Evolutionary conservation across 2,329 filamentous ascomycete genomes (phyloP), one percentile per base, ranked within the genome.

Genomic region (Diaporthe ampelina): DNA sequence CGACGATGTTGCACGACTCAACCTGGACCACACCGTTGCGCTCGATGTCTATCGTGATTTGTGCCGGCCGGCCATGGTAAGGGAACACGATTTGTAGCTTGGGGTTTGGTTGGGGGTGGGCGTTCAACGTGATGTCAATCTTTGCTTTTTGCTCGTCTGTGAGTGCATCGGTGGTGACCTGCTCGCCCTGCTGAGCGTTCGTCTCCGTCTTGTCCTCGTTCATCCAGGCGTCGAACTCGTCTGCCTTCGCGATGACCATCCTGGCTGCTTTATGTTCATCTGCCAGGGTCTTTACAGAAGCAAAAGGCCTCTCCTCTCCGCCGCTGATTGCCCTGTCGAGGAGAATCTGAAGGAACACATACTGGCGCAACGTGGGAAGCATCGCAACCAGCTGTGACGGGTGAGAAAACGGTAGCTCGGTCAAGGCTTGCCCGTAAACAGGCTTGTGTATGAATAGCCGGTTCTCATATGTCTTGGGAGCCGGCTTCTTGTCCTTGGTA

Each of bases 331-430:
- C 91, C 67, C 89, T 90, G 72, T 88, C 84, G 4, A 96, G 86
- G 3, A 97, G 82, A 0, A 86, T 90, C 1, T 91, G 91, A 6
- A 94, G 85, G 77, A 93, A 91, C 0, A 93, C 92, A 79, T 94
- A 97, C 81, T 97, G 94, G 19, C 94, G 88, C 21, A 97, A 85
- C 5, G 88, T 86, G 0, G 94, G 94, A n/a, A 97, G 86, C 80
- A 95, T 90, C 70, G 90, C 88, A 9, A 95, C 85, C 5, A 97
- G 84, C 80, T 97, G 94, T 67, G 91, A 89, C 0, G 94, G 94
- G 79, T 97, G 94, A 3, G 91, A 90, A 79, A 97, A 96, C 0
- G 94, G 91, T 43, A 97, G 86, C 72, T 92, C 90, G 0, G 88
- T 89, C 11, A 97, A 82, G 4, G 87, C 86, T 73, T 92, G 89